Evolutionary conservation across 148 eudicot genomes (phyloP).

Genomic region (Amaranthus hypochondriacus): DNA sequence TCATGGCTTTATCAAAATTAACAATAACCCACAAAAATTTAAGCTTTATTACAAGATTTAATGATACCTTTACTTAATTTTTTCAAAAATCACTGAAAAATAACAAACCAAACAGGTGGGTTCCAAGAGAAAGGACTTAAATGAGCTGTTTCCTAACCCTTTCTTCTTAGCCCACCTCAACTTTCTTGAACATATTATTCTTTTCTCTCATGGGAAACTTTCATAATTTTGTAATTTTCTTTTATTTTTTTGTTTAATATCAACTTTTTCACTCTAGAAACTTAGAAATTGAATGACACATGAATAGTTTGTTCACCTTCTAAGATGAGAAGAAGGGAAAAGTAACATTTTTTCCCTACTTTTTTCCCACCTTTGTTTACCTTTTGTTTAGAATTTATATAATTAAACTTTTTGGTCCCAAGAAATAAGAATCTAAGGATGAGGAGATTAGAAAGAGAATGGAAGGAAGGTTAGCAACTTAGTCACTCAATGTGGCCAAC

Average conservation of each 20-base stretch:
- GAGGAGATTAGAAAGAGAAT: constrained; percentile 13
- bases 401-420: constrained; percentile 23
- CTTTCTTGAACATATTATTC: constrained; percentile 28
- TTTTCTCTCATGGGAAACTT: constrained; percentile 39
- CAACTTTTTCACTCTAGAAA: constrained; percentile 30
- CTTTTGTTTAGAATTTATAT: constrained; percentile 35
- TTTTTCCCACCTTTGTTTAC: constrained; percentile 22
- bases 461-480: constrained; percentile 42
- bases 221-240: constrained; percentile 7
- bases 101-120: constrained; percentile 18
- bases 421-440: constrained; percentile 19
- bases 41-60: constrained; percentile 23
- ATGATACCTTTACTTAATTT: constrained; percentile 1
- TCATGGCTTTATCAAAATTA: constrained; percentile 6
- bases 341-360: not conserved
- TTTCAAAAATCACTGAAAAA: constrained; percentile 11
- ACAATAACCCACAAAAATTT: constrained; percentile 13
- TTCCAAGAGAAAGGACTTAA: constrained; percentile 13
- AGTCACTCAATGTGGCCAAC: constrained; percentile 55
- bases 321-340: constrained; percentile 6
- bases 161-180: constrained; percentile 31
- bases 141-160: constrained; percentile 19
- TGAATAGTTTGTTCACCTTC: constrained; percentile 1
- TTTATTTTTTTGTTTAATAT: not conserved
- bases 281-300: constrained; percentile 21